Evolutionary conservation across 495 filamentous ascomycete species (phyloP).

Genomic region (Xylaria venustula): DNA sequence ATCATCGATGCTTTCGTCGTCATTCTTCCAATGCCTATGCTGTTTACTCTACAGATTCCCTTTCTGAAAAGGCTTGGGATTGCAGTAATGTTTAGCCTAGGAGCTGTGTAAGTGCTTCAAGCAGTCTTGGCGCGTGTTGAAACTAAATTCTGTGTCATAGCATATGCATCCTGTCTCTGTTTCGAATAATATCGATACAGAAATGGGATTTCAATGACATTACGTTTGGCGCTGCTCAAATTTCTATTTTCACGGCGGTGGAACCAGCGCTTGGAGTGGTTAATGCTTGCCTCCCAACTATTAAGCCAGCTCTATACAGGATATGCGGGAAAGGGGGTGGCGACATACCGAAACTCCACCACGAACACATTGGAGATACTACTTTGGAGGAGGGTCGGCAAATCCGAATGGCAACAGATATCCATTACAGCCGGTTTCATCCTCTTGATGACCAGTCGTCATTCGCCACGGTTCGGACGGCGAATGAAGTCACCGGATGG

Average conservation of each 20-base stretch:
- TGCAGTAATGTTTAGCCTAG: background rate
- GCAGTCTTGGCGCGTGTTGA: background rate
- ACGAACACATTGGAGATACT: no score
- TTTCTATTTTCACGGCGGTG: background rate
- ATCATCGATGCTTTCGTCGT: conserved; percentile 1
- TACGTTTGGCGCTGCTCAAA: background rate
- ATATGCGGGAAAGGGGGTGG: background rate
- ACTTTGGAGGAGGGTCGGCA: no score
- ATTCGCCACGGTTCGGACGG: no score
- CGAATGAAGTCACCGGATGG: no score
- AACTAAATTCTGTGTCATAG: background rate
- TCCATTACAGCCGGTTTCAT: no score
- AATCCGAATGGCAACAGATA: no score
- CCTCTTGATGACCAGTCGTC: no score
- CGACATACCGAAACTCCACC: no score
- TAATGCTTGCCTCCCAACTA: conserved; percentile 9
- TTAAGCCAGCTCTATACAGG: background rate
- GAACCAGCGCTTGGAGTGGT: conserved; percentile 8
- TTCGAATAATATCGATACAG: background rate
- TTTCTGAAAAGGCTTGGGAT: background rate
- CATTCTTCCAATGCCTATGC: background rate
- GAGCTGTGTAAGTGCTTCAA: background rate
- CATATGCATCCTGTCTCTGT: background rate
- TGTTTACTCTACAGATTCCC: background rate
- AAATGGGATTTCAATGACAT: background rate